Evolutionary conservation across 2,329 filamentous ascomycete genomes (phyloP).

Genomic region (Aspergillus texensis): DNA sequence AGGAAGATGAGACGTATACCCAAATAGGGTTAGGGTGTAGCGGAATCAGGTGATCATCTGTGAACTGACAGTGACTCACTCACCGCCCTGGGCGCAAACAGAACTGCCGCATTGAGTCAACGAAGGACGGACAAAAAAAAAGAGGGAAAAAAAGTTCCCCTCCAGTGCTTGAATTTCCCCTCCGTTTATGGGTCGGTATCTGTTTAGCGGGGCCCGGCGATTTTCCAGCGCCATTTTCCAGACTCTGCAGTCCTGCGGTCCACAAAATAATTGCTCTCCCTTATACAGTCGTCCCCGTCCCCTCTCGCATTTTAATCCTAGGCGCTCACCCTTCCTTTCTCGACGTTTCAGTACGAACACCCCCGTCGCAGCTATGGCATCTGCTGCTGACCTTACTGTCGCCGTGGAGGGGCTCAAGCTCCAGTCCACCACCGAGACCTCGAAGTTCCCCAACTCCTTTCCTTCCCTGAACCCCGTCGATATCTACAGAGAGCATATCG

Average conservation of each 20-base stretch:
- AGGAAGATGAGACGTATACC: background rate
- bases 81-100: slow-evolving; percentile 31
- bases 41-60: slow-evolving; percentile 12
- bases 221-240: slow-evolving; percentile 36
- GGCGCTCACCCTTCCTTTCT: slow-evolving; percentile 13
- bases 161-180: slow-evolving; percentile 20
- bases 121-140: slow-evolving; percentile 25
- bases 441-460: slow-evolving; percentile 45
- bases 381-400: slow-evolving; percentile 35
- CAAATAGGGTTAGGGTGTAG: slow-evolving; percentile 19
- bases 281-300: slow-evolving; percentile 18
- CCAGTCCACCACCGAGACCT: slow-evolving; percentile 42
- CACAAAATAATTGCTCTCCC: slow-evolving; percentile 20
- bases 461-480: slow-evolving; percentile 51
- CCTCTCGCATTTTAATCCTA: slow-evolving; percentile 10
- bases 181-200: slow-evolving; percentile 42
- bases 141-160: slow-evolving; percentile 29
- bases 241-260: slow-evolving; percentile 20
- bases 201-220: slow-evolving; percentile 43
- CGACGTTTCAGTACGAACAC: slow-evolving; percentile 12
- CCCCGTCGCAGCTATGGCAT: slow-evolving; percentile 35
- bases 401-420: slow-evolving; percentile 44
- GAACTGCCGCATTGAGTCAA: slow-evolving; percentile 33
- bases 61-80: slow-evolving; percentile 20
- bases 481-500: slow-evolving; percentile 50